A percentile compares a stretch with the other conserved stretches of the same genome.
Conservation (phyloP, 352 stramenopile genomes). For the Globisporangium takayamanum region DNA sequence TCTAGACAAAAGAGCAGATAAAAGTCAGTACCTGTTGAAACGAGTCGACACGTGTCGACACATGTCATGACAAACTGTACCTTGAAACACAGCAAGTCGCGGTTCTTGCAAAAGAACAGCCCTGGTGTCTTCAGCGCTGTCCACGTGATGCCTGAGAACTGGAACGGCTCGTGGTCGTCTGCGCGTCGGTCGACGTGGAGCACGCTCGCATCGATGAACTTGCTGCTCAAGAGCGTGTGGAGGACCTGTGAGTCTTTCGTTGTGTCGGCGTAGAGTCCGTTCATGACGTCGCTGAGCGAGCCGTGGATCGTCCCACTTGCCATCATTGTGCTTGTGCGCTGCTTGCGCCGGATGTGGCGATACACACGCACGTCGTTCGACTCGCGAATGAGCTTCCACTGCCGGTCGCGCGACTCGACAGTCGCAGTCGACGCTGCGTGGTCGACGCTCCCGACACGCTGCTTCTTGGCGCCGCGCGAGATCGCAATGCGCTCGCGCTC, state of each 20-base stretch:
- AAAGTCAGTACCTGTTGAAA: neutral
- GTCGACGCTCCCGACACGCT: conserved; percentile 8
- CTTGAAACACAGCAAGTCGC: conserved; percentile 76
- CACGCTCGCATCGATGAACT: conserved; percentile 50
- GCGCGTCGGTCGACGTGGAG: conserved; percentile 63
- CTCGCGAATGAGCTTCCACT: conserved; percentile 68
- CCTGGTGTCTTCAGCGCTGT: conserved; percentile 50
- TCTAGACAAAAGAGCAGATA: conserved; percentile 19
- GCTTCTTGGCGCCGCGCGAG: conserved; percentile 14
- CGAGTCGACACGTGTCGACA: neutral
- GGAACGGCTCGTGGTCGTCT: conserved; percentile 49
- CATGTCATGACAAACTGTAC: conserved; percentile 7
- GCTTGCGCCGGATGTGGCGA: conserved; percentile 30
- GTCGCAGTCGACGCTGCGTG: conserved; percentile 2
- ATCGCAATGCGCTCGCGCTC: conserved; percentile 25
- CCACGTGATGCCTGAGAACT: conserved; percentile 73
- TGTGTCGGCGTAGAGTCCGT: conserved; percentile 69
- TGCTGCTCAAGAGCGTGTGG: conserved; percentile 48
- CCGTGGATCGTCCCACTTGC: conserved; percentile 56
- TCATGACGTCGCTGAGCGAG: conserved; percentile 64
- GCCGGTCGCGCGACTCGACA: conserved; percentile 16
- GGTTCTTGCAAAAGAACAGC: conserved; percentile 49
- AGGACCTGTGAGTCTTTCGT: conserved; percentile 59
- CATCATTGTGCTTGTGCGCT: conserved; percentile 45
- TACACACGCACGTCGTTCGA: conserved; percentile 59